Evolutionary conservation across 164 flowering plant genomes (phyloP).

Genomic region (Nymphaea thermarum): DNA sequence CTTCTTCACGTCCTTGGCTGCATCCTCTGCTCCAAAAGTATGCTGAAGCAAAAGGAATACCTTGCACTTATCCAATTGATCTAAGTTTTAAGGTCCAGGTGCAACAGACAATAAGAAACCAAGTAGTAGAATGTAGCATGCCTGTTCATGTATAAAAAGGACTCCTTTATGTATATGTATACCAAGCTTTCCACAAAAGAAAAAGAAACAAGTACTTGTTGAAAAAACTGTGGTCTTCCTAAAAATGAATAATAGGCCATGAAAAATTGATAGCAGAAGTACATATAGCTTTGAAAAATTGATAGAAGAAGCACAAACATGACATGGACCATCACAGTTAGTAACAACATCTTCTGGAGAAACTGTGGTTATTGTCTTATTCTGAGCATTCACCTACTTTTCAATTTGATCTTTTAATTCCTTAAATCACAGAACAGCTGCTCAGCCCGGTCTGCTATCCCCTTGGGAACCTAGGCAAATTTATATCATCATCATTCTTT

Average conservation of each 20-base stretch:
- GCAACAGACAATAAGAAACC: too few species aligned
- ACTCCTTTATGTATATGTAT: conserved; percentile 82
- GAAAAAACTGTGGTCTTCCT: too few species aligned
- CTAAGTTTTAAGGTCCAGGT: too few species aligned
- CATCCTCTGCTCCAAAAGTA: too few species aligned
- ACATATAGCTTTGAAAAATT: neutral
- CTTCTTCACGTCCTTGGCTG: too few species aligned
- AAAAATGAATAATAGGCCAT: too few species aligned
- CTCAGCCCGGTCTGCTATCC: conserved; percentile 84
- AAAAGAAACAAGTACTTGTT: neutral
- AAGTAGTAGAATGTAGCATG: too few species aligned
- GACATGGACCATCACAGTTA: conserved; percentile 81
- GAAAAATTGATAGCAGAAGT: neutral
- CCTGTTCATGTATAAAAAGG: conserved; percentile 75
- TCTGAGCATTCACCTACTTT: conserved; percentile 52
- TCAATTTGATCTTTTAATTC: conserved; percentile 87
- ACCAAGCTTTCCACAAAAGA: conserved; percentile 81
- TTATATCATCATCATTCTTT: neutral
- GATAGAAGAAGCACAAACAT: conserved; percentile 26
- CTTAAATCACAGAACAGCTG: conserved; percentile 63
- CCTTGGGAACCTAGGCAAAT: conserved; percentile 75
- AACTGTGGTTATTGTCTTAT: conserved; percentile 49
- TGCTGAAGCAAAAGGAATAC: too few species aligned
- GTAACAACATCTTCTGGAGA: conserved; percentile 78
- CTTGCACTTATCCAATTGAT: too few species aligned